These are phyloP conservation scores for Podospora fimiseda DNA, from an alignment of 495 filamentous ascomycete species.

Conservation along the genomic window DNA sequence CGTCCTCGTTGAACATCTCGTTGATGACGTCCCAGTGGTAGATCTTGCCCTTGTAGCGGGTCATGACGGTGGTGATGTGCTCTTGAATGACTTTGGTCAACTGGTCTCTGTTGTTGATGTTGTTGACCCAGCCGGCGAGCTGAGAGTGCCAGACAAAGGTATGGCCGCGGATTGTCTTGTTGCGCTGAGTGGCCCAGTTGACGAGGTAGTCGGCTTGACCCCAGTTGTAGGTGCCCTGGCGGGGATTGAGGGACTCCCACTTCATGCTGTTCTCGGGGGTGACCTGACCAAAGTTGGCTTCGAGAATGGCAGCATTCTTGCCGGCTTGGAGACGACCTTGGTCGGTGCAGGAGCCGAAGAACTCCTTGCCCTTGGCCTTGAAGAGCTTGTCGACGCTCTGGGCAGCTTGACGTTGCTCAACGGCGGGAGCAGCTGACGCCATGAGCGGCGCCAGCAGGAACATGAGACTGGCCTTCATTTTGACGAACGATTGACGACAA, in stretches of 20 bases:
- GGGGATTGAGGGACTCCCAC: conserved; percentile 48
- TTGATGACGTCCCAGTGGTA: conserved; percentile 60
- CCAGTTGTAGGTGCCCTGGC: conserved; percentile 46
- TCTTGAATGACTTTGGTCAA: conserved; percentile 52
- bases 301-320: conserved; percentile 49
- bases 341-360: conserved; percentile 53
- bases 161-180: conserved; percentile 56
- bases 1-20: conserved; percentile 62
- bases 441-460: conserved; percentile 31
- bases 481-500: conserved; percentile 8
- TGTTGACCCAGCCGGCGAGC: conserved; percentile 54
- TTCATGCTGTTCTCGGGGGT: conserved; percentile 67
- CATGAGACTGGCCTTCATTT: conserved; percentile 38
- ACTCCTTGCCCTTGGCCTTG: conserved; percentile 56
- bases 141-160: conserved; percentile 61
- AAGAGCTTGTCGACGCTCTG: conserved; percentile 49
- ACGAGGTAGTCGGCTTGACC: conserved; percentile 50
- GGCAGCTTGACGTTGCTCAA: conserved; percentile 33
- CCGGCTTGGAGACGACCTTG: conserved; percentile 44
- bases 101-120: conserved; percentile 43
- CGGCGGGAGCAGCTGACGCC: conserved; percentile 28
- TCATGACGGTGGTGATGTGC: conserved; percentile 52
- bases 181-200: conserved; percentile 52
- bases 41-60: conserved; percentile 57
- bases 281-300: conserved; percentile 55